Evolutionary conservation across 1,284 basidiomycete species (phyloP), one percentile per base, ranked within the genome.

Genomic region (Ceratobasidium sp.): DNA sequence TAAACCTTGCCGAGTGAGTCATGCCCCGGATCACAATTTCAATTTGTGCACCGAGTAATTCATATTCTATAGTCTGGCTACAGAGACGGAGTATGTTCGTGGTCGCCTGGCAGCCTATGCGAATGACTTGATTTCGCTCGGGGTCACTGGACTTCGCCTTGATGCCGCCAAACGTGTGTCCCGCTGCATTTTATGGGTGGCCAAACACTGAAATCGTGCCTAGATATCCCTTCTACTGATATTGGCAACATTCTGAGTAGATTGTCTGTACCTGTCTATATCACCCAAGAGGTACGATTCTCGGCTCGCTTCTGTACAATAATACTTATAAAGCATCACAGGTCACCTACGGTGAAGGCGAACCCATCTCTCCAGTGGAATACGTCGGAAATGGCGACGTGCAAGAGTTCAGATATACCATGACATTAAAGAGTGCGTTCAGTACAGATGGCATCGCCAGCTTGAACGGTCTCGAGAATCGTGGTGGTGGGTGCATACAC

Each of bases 121-220:
- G n/a, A 71, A 74, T 75, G 87, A 90, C 69, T 78, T 90, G 1
- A 73, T 89, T 32, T 86, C 85, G 0, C 80, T 91, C 9, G 89
- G 89, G 2, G 84, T 87, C 1, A 87, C 88, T 76, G 90, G 90
- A 0, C 80, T 91, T 50, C 84, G 89, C 0, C 79, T 91, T 39
- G 89, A 92, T 78, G 88, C 89, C 6, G 84, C 88, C 0, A 91
- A 90, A 80, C 84, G 88, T 89, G 89, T 77, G 86, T 77, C 2
- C 88, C 76, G 89, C 2, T 39, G 36, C 43, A 21, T 21, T 45
- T 43, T 59, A 41, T 21, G 28, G 26, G 12, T n/a, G 59, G 1
- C 28, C 23, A 28, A 23, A 2, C 26, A 41, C 21, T 34, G 1
- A 28, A 32, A 8, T 12, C 32, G n/a, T 53, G 23, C 16, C 10